These are phyloP conservation scores for Mycena sanguinolenta DNA, from an alignment of 768 basidiomycete genomes.

Conservation along the genomic window DNA sequence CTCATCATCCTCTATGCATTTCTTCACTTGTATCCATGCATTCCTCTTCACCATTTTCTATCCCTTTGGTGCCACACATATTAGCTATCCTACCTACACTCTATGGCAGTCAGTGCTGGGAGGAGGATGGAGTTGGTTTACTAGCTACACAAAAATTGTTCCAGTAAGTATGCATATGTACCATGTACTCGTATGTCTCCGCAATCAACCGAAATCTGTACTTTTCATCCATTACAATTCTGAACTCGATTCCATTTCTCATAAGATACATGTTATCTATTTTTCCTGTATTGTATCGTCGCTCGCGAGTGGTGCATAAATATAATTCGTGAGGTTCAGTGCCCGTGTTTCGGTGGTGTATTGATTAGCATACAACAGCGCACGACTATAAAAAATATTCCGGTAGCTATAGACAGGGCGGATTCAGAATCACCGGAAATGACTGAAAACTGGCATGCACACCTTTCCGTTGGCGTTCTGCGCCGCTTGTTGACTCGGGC, in stretches of 20 bases:
- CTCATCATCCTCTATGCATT: background rate
- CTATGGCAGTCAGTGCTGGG: conserved; percentile 36
- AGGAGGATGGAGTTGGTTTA: conserved; percentile 29
- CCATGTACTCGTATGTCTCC: conserved; percentile 11
- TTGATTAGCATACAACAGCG: too few relatives aligned
- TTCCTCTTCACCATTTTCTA: background rate
- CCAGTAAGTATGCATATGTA: conserved; percentile 35
- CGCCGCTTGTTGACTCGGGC: conserved; percentile 82
- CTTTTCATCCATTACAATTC: background rate
- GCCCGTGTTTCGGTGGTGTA: too few relatives aligned
- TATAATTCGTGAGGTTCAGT: background rate
- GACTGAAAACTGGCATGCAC: conserved; percentile 31
- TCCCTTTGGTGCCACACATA: conserved; percentile 28
- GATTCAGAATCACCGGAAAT: conserved; percentile 17
- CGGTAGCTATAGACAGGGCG: conserved; percentile 65
- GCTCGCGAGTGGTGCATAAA: background rate
- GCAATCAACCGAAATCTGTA: conserved; percentile 11
- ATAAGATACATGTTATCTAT: background rate
- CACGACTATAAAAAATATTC: conserved; percentile 79
- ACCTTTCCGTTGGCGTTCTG: conserved; percentile 84
- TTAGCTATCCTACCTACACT: conserved; percentile 27
- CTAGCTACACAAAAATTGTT: conserved; percentile 14
- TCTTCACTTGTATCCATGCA: too few relatives aligned
- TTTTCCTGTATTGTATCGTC: too few relatives aligned
- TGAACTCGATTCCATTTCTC: too few relatives aligned